Evolutionary conservation across 768 basidiomycete species (phyloP), one percentile per base, ranked within the genome.

Genomic region (Termitomyces eurrhizus): DNA sequence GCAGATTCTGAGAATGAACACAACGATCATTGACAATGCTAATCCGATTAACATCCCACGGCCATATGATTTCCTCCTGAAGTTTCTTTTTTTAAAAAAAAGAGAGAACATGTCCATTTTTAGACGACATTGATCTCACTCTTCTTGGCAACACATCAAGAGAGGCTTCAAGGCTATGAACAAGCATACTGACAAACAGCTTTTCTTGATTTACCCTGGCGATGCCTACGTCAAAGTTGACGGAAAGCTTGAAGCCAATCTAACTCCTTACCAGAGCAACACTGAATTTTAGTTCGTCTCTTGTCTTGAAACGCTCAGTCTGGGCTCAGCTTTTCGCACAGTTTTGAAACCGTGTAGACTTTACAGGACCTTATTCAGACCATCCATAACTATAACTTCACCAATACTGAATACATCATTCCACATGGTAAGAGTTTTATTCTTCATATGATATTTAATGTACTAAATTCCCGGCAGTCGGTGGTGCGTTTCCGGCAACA

Each of bases 211-310:
- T 13, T 74, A 76, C 60, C 75, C 75, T 16, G 65, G 66, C 11
- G 65, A 71, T 33, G 73, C 74, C 3, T 72, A 72, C 52, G 1
- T 76, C 9, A 67, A 62, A n/a, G 59, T 69, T 16, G 62, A 63
- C 36, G 66, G 67, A 44, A 62, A 63, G 37, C 65, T 73, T n/a
- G 69, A 73, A 41, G 74, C 74, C 24, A 74, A 76, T 52, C 74
- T 73, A 9, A 74, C 74, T 13, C 51, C 64, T 12, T 73, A 74
- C 56, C 66, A 72, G 36, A 69, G 70, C 18, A 70, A 70, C 44
- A 71, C 74, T 36, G 75, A 76, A 58, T 76, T 73, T 60, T 74
- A 71, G 73, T 74, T 48, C 18, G 66, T 62, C n/a, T 36, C 12
- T 18, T 21, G 35, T 52, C 29, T 14, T 13, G 24, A 24, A 32